These are phyloP conservation scores for Fusarium robinianum DNA, from an alignment of 2,329 filamentous ascomycete genomes.

Conservation along the genomic window DNA sequence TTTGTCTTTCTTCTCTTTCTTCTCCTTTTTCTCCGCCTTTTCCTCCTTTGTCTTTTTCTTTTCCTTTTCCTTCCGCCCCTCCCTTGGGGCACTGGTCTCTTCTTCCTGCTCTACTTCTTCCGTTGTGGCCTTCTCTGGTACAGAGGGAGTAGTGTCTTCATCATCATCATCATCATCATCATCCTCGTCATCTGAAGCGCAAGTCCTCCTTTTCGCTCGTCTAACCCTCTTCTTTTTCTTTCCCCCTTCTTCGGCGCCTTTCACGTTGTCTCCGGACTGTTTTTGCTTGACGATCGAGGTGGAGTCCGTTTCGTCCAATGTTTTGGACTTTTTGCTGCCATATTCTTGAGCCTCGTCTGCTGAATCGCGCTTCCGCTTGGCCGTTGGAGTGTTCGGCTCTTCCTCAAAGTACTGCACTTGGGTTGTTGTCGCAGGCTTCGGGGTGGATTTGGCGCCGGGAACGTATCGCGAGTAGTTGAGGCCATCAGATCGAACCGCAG, in stretches of 20 bases:
- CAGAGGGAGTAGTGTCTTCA: conserved; percentile 13
- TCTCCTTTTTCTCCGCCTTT: conserved; percentile 14
- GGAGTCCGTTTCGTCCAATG: conserved; percentile 14
- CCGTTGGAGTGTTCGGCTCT: conserved; percentile 29
- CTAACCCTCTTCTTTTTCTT: conserved; percentile 36
- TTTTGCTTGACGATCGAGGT: too few relatives aligned
- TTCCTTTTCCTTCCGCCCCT: conserved; percentile 36
- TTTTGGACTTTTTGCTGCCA: conserved; percentile 44
- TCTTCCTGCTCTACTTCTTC: conserved; percentile 41
- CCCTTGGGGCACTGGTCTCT: conserved; percentile 39
- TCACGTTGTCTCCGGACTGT: conserved; percentile 6
- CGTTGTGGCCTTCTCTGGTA: conserved; percentile 36
- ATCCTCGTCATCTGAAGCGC: conserved; percentile 21
- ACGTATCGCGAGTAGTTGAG: conserved; percentile 50
- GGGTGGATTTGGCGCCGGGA: conserved; percentile 37
- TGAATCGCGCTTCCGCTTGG: conserved; percentile 46
- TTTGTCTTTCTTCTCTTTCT: conserved; percentile 15
- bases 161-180: conserved; percentile 14
- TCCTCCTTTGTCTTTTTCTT: conserved; percentile 22
- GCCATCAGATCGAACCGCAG: conserved; percentile 21
- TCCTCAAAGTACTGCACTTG: conserved; percentile 39
- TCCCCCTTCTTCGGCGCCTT: conserved; percentile 20
- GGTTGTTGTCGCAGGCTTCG: conserved; percentile 15
- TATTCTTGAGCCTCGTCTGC: conserved; percentile 36
- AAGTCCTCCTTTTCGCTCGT: conserved; percentile 30